A percentile compares a stretch with the other conserved stretches of the same genome.
These are phyloP conservation scores for Rhodotorula glutinis DNA, from an alignment of 1,284 basidiomycete species.

Conservation along the genomic window DNA sequence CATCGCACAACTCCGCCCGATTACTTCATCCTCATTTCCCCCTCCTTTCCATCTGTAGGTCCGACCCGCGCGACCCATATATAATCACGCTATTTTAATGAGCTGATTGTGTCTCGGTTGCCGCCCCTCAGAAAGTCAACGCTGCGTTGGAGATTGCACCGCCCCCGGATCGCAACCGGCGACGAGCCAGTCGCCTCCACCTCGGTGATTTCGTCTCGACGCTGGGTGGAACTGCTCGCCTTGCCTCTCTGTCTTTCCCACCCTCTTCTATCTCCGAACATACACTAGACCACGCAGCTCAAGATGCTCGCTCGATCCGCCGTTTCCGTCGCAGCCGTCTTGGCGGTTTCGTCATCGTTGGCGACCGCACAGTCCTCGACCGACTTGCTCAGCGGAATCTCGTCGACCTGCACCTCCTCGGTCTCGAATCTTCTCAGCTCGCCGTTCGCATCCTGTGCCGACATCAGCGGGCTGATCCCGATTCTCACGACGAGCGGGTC, in stretches of 20 bases:
- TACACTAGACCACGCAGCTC: neutral
- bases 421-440: neutral
- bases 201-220: neutral
- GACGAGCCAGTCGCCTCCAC: neutral
- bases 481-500: slow-evolving; percentile 6
- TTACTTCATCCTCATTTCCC: no score
- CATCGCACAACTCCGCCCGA: no score
- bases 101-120: no score
- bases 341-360: neutral
- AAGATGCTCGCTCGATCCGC: slow-evolving; percentile 8
- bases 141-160: no score
- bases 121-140: no score
- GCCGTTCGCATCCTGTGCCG: slow-evolving; percentile 20
- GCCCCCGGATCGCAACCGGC: neutral
- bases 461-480: slow-evolving; percentile 7
- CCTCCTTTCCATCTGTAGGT: no score
- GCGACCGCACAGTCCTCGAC: neutral
- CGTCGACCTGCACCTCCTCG: slow-evolving; percentile 1
- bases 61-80: no score
- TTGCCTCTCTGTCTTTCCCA: no score
- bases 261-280: no score
- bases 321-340: neutral
- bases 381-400: neutral
- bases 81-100: no score
- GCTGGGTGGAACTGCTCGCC: neutral